These are phyloP conservation scores for Nakazawaea sp. DNA, from an alignment of 805 yeast genomes.

Conservation along the genomic window DNA sequence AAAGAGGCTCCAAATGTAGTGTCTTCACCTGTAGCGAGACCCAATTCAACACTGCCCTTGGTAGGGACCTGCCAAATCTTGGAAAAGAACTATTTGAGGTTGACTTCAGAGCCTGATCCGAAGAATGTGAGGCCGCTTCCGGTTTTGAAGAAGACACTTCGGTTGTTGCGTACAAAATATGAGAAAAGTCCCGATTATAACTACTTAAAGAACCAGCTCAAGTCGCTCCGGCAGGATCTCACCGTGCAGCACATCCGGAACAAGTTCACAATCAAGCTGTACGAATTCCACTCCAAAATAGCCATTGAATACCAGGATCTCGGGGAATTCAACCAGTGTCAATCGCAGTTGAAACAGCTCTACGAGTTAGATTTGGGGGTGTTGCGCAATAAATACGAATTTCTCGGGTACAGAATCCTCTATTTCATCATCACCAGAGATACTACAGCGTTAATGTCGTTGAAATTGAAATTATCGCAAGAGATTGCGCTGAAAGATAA, in stretches of 20 bases:
- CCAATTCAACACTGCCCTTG: constrained; percentile 17
- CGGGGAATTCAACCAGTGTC: constrained; percentile 96
- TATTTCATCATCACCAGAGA: constrained; percentile 74
- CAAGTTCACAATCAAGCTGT: constrained; percentile 69
- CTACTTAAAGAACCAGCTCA: constrained; percentile 83
- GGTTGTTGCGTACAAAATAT: constrained; percentile 47
- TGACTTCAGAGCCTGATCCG: constrained; percentile 92
- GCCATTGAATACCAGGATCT: constrained; percentile 79
- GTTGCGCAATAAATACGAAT: constrained; percentile 45
- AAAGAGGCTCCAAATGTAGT: constrained; percentile 19
- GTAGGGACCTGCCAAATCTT: constrained; percentile 60
- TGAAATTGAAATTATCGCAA: constrained; percentile 21
- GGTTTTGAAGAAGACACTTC: constrained; percentile 52
- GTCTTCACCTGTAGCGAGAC: constrained; percentile 5
- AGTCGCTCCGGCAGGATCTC: constrained; percentile 87
- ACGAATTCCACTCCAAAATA: constrained; percentile 81
- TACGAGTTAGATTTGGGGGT: constrained; percentile 31
- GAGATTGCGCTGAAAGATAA: constrained; percentile 11
- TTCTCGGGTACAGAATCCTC: constrained; percentile 63
- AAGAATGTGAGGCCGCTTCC: constrained; percentile 67
- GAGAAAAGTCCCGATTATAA: constrained; percentile 48
- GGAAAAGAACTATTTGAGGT: constrained; percentile 74
- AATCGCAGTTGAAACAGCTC: constrained; percentile 64
- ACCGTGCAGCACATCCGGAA: constrained; percentile 85
- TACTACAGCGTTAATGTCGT: constrained; percentile 42